phyloP scores from a whole-genome alignment of 75 land plant species.

The Pseudotsuga menziesii region DNA sequence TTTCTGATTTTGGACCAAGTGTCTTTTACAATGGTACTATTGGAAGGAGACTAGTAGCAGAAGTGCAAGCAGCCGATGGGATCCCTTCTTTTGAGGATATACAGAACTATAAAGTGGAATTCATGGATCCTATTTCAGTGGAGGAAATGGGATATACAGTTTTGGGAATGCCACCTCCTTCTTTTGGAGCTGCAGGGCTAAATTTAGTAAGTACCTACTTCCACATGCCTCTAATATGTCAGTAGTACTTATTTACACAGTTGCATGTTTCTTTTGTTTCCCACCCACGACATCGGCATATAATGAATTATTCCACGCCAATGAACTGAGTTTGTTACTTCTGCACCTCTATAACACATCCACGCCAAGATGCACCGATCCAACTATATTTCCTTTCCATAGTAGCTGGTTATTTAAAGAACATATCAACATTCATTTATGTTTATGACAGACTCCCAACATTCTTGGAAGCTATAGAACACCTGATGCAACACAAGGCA shows the following conservation, averaged over 20 bases:
- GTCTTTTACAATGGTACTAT: conserved; percentile 75
- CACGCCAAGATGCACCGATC: neutral
- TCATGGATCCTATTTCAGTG: conserved; percentile 50
- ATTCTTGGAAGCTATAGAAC: conserved; percentile 61
- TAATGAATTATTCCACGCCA: neutral
- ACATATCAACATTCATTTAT: conserved; percentile 1
- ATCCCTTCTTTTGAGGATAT: conserved; percentile 76
- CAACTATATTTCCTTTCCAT: neutral
- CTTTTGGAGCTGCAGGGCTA: conserved; percentile 80
- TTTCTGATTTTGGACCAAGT: conserved; percentile 65
- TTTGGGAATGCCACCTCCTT: conserved; percentile 92
- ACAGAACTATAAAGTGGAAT: conserved; percentile 52
- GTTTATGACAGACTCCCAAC: conserved; percentile 52
- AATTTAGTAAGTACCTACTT: conserved; percentile 37
- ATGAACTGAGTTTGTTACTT: neutral
- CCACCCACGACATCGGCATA: neutral
- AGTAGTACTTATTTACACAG: neutral
- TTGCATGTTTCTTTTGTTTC: neutral
- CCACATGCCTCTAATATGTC: neutral
- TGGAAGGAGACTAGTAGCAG: conserved; percentile 66
- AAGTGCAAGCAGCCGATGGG: conserved; percentile 75
- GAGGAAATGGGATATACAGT: conserved; percentile 71
- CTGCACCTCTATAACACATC: neutral
- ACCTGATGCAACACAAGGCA: conserved; percentile 41
- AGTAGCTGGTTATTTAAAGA: neutral